Conservation (phyloP, 2,329 filamentous ascomycete species). For the Penicillium olsonii region DNA sequence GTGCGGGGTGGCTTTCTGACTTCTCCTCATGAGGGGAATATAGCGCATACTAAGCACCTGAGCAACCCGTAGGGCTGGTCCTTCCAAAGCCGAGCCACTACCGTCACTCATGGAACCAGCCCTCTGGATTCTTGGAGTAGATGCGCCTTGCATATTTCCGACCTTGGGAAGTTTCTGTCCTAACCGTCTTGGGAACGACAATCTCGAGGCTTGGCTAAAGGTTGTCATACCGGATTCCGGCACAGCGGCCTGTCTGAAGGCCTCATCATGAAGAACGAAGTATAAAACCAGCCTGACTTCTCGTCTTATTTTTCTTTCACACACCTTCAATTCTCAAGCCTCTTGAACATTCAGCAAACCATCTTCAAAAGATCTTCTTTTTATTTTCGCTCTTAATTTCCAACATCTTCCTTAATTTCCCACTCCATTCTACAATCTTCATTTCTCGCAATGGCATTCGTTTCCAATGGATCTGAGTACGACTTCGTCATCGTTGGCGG, state of each 20-base stretch:
- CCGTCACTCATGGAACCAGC: not conserved
- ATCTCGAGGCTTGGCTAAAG: not conserved
- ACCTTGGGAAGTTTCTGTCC: not conserved
- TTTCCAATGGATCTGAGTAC: constrained; percentile 11
- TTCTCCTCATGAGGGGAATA: constrained; percentile 12
- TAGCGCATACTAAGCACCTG: too few species aligned
- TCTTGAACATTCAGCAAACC: not conserved
- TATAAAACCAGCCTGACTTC: not conserved
- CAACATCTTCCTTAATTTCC: not conserved
- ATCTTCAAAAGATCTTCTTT: not conserved
- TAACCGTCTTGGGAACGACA: not conserved
- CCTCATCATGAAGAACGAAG: not conserved
- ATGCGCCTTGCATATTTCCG: not conserved
- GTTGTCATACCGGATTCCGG: not conserved
- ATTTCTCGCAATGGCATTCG: constrained; percentile 2
- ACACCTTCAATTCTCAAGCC: not conserved
- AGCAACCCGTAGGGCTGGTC: too few species aligned
- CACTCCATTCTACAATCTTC: not conserved
- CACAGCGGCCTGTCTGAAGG: not conserved
- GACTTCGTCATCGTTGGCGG: constrained; percentile 34
- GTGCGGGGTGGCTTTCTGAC: not conserved
- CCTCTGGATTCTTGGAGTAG: constrained; percentile 1
- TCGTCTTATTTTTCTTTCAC: not conserved
- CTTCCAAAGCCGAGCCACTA: not conserved
- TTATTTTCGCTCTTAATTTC: not conserved